Base-by-base conservation (phyloP, 768 basidiomycete genomes). In the Psilocybe azurescens region DNA sequence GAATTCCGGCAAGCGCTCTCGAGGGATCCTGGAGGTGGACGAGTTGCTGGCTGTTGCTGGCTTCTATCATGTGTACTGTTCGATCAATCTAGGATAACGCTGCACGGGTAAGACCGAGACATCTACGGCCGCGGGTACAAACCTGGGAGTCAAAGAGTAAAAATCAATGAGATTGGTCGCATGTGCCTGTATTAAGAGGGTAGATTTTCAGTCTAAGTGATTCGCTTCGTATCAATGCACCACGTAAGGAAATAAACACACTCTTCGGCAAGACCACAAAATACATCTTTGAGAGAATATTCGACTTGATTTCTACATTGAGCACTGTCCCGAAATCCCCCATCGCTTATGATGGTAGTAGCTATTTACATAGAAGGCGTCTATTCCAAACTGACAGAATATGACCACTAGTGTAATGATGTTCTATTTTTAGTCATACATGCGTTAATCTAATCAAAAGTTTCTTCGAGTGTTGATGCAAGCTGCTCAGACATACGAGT, bases 231-330 rank as follows among this genome's bases (percentile, higher is more conserved):
- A 50, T 51, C 9, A 29, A 28, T 51, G 28, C 24, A 24, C 30
- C 13, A 33, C 16, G 32, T 29, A 8, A 4, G 30, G 9, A 13
- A 30, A 46, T 6, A 38, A 41, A 55, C 70, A 44, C 65, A 75
- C 73, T 69, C 69, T 65, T 68, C 67, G 33, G 69, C 71, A 50
- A 63, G 64, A 16, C 53, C 39, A 16, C 66, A 61, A 41, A 71
- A 67, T 11, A 72, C 64, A 6, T 62, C 56, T 20, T 64, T 66
- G 41, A 73, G 55, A 49, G 67, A 61, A 14, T 49, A 49, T 7
- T 61, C 63, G 63, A 55, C n/a, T 56, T 59, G 51, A 70, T 69
- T 60, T 71, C 71, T 20, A 72, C 71, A 38, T 74, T 74, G 53
- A 74, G 65, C 50, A 74, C 65, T 38, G 62, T 66, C 53, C 58